Percentiles rank a stretch among this genome's conserved stretches.
phyloP scores from a whole-genome alignment of 495 filamentous ascomycete genomes.

The Daldinia childiae region DNA sequence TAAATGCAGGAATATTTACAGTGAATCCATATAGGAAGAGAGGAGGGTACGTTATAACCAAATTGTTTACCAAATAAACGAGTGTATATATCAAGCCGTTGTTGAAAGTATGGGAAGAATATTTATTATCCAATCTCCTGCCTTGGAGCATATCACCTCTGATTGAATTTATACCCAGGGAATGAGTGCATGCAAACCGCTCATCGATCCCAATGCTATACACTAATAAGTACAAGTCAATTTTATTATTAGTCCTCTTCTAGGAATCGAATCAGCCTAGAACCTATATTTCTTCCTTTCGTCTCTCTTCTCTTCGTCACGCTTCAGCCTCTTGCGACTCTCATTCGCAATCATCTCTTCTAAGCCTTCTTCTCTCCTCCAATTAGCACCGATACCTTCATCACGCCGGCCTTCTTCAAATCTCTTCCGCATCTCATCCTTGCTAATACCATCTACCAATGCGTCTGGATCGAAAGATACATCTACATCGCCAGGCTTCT shows the following conservation, averaged over 20 bases:
- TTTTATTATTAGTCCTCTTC: constrained; percentile 1
- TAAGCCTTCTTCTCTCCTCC: constrained; percentile 90
- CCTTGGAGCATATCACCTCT: background rate
- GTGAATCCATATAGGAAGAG: background rate
- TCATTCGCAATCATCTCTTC: constrained; percentile 97
- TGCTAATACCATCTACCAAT: constrained; percentile 77
- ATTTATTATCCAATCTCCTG: background rate
- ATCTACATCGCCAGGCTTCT: constrained; percentile 95
- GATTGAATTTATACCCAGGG: constrained; percentile 7
- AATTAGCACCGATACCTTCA: constrained; percentile 70
- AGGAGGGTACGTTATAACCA: background rate
- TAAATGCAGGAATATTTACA: background rate
- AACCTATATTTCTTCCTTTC: constrained; percentile 56
- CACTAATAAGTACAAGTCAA: constrained; percentile 30
- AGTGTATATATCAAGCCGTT: background rate
- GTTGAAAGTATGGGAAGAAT: background rate
- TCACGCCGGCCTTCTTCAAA: constrained; percentile 83
- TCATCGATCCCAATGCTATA: constrained; percentile 17
- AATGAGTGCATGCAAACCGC: background rate
- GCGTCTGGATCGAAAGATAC: constrained; percentile 87
- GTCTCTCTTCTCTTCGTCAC: constrained; percentile 78
- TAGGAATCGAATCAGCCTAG: constrained; percentile 16
- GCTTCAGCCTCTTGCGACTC: constrained; percentile 85
- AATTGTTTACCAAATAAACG: background rate
- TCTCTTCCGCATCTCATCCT: constrained; percentile 62